Evolutionary conservation across 345 rosid genomes (phyloP).

Genomic region (Passiflora organensis): DNA sequence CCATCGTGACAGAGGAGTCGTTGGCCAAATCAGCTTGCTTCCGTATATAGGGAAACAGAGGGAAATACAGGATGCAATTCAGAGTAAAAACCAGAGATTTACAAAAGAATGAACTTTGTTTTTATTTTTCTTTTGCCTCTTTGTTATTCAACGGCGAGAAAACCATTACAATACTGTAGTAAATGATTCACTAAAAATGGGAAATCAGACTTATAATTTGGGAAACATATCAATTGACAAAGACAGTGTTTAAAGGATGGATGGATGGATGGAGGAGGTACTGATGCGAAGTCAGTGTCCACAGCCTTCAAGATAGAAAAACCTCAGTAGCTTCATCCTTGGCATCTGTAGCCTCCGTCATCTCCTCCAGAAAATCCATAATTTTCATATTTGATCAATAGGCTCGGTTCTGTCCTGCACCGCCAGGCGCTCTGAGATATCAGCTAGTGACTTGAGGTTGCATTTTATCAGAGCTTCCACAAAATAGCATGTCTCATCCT

Average conservation of each 20-base stretch:
- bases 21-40: too few relatives aligned
- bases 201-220: too few relatives aligned
- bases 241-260: constrained; percentile 14
- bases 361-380: not conserved
- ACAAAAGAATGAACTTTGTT: too few relatives aligned
- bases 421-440: constrained; percentile 83
- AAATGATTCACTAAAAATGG: too few relatives aligned
- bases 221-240: constrained; percentile 11
- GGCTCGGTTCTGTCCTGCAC: constrained; percentile 39
- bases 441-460: constrained; percentile 83
- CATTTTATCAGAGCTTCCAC: constrained; percentile 71
- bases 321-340: constrained; percentile 53
- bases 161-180: too few relatives aligned
- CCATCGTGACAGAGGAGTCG: too few relatives aligned
- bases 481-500: constrained; percentile 87
- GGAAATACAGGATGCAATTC: too few relatives aligned
- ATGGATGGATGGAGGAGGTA: too few relatives aligned
- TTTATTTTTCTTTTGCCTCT: too few relatives aligned
- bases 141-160: too few relatives aligned
- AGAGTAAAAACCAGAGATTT: too few relatives aligned
- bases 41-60: too few relatives aligned
- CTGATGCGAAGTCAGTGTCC: constrained; percentile 48
- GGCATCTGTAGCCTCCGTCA: constrained; percentile 26
- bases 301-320: constrained; percentile 25
- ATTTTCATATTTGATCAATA: constrained; percentile 27